These are phyloP conservation scores for Porogramme epimiltina DNA, from an alignment of 1,284 basidiomycete genomes.

Conservation along the genomic window DNA sequence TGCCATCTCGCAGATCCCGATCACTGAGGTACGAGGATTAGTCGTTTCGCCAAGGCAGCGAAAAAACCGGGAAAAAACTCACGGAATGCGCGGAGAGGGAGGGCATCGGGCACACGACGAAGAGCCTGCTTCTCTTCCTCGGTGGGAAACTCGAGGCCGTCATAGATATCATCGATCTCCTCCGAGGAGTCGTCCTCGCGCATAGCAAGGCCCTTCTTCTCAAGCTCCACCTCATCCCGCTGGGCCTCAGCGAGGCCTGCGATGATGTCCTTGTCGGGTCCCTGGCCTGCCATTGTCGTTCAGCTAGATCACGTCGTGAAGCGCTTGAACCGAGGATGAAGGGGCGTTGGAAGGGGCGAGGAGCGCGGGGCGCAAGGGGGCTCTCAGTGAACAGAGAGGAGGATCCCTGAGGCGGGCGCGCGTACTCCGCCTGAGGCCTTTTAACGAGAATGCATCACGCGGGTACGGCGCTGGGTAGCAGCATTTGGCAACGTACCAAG, in stretches of 20 bases:
- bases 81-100: constrained; percentile 65
- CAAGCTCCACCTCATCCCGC: constrained; percentile 23
- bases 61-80: background rate
- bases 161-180: constrained; percentile 47
- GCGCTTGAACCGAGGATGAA: background rate
- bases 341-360: background rate
- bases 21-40: constrained; percentile 42
- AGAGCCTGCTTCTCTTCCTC: constrained; percentile 65
- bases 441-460: too few species aligned
- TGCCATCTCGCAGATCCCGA: constrained; percentile 70
- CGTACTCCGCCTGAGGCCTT: too few species aligned
- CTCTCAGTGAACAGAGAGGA: background rate
- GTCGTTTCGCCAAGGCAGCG: background rate
- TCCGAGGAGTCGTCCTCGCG: constrained; percentile 2
- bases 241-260: constrained; percentile 31
- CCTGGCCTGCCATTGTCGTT: constrained; percentile 30
- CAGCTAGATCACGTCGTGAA: constrained; percentile 1
- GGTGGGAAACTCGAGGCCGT: constrained; percentile 68
- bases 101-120: constrained; percentile 58
- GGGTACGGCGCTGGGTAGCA: too few species aligned
- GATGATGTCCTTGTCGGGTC: constrained; percentile 31
- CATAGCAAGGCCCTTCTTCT: constrained; percentile 27
- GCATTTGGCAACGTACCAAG: too few species aligned
- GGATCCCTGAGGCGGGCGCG: background rate
- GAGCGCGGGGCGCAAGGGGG: background rate